These are phyloP conservation scores for Corylus heterophylla DNA, from an alignment of 306 rosid genomes.

Conservation along the genomic window DNA sequence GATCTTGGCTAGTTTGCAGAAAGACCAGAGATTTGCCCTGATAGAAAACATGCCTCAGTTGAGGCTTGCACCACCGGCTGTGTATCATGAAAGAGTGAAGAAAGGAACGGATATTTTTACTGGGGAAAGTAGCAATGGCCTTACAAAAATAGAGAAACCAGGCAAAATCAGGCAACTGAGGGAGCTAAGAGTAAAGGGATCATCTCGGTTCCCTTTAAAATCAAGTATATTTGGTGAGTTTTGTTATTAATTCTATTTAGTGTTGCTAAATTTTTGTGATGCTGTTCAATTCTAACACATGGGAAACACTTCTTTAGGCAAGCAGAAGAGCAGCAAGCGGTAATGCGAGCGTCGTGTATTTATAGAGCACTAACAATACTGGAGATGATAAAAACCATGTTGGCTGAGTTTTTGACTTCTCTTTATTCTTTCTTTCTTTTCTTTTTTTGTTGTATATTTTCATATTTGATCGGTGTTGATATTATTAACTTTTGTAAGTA, in stretches of 20 bases:
- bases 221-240: conserved; percentile 77
- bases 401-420: conserved; percentile 18
- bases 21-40: conserved; percentile 68
- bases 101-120: conserved; percentile 49
- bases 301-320: conserved; percentile 45
- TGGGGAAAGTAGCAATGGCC: conserved; percentile 66
- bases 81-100: conserved; percentile 88
- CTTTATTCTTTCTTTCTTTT: conserved; percentile 1
- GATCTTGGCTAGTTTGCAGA: conserved; percentile 75
- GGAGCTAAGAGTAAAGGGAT: conserved; percentile 78
- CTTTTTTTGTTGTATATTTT: background rate
- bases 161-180: conserved; percentile 56
- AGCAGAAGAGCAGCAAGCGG: conserved; percentile 65
- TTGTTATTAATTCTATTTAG: conserved; percentile 11
- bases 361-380: conserved; percentile 41
- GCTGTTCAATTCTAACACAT: conserved; percentile 31
- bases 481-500: background rate
- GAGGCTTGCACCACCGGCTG: conserved; percentile 91
- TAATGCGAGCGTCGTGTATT: conserved; percentile 34
- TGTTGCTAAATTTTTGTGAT: conserved; percentile 1
- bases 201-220: conserved; percentile 72
- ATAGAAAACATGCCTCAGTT: conserved; percentile 77
- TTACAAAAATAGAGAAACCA: conserved; percentile 44
- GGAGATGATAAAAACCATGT: conserved; percentile 16
- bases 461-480: conserved; percentile 2